Conservation (phyloP, 148 eudicot species). For the Rhododendron ferrugineum region DNA sequence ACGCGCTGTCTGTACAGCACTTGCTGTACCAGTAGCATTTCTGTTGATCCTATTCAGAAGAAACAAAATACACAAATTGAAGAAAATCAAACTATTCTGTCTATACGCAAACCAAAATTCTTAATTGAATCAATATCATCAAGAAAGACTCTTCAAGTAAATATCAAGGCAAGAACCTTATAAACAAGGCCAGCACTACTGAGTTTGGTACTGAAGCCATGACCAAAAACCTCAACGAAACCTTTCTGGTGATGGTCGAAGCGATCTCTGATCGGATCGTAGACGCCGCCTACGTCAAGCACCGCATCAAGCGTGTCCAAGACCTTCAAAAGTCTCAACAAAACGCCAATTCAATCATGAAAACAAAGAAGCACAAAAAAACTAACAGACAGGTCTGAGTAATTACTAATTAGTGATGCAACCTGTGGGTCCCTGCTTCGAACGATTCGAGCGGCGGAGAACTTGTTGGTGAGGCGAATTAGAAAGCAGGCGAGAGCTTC, state of each 20-base stretch:
- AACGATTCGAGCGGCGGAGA: slow-evolving; percentile 30
- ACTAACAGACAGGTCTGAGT: neutral
- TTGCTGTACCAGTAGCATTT: no score
- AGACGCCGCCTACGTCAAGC: slow-evolving; percentile 52
- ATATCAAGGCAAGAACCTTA: slow-evolving; percentile 22
- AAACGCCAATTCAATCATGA: neutral
- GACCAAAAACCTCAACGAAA: slow-evolving; percentile 31
- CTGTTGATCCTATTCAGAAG: neutral
- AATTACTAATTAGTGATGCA: neutral
- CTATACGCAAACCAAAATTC: neutral
- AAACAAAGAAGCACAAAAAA: neutral
- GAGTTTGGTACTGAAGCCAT: slow-evolving; percentile 29
- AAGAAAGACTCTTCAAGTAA: neutral
- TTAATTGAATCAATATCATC: neutral
- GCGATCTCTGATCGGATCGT: slow-evolving; percentile 31
- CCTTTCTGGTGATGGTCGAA: slow-evolving; percentile 61
- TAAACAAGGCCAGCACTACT: slow-evolving; percentile 54
- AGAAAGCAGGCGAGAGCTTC: slow-evolving; percentile 55
- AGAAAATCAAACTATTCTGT: neutral
- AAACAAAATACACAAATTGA: neutral
- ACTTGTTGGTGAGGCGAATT: slow-evolving; percentile 37
- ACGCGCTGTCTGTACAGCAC: no score
- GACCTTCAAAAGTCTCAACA: slow-evolving; percentile 22
- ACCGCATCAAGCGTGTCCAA: slow-evolving; percentile 48
- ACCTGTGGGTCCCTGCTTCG: slow-evolving; percentile 48